Evolutionary conservation across 257 asterid genomes (phyloP).

Genomic region (Solanum gracilifrons): DNA sequence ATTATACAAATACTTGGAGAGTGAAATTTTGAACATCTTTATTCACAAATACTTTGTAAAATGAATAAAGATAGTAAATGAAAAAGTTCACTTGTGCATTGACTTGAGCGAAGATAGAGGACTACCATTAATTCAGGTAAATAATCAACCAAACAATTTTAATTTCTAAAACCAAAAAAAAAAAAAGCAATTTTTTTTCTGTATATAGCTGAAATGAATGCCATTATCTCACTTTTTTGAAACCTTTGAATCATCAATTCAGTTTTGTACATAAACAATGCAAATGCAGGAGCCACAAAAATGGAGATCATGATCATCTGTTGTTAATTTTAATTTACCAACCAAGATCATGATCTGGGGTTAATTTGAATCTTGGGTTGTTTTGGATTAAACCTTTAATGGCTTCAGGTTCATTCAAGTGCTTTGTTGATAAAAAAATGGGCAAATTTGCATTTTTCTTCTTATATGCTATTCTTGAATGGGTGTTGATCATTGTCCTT

Average conservation of each 20-base stretch:
- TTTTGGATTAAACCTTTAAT: background rate
- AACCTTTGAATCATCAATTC: background rate
- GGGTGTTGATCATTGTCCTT: conserved; percentile 59
- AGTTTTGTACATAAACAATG: background rate
- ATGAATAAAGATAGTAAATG: background rate
- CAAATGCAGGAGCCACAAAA: background rate
- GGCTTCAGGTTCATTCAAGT: conserved; percentile 12
- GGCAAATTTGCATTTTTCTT: conserved; percentile 56
- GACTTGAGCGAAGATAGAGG: conserved; percentile 1
- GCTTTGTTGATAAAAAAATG: conserved; percentile 37
- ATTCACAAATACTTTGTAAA: background rate
- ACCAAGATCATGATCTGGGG: conserved; percentile 49
- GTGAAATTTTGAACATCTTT: background rate
- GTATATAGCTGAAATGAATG: background rate
- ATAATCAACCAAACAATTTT: background rate
- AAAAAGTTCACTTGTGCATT: background rate
- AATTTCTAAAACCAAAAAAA: background rate
- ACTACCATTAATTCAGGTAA: conserved; percentile 40
- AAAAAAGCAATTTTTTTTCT: background rate
- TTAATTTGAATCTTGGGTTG: background rate
- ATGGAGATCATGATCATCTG: conserved; percentile 47
- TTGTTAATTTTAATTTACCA: conserved; percentile 10
- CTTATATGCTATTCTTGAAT: conserved; percentile 58
- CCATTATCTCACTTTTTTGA: background rate
- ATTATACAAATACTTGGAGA: background rate